A percentile compares a stretch with the other conserved stretches of the same genome.
These are phyloP conservation scores for Gloeophyllum trabeum DNA, from an alignment of 768 basidiomycete species.

Conservation along the genomic window DNA sequence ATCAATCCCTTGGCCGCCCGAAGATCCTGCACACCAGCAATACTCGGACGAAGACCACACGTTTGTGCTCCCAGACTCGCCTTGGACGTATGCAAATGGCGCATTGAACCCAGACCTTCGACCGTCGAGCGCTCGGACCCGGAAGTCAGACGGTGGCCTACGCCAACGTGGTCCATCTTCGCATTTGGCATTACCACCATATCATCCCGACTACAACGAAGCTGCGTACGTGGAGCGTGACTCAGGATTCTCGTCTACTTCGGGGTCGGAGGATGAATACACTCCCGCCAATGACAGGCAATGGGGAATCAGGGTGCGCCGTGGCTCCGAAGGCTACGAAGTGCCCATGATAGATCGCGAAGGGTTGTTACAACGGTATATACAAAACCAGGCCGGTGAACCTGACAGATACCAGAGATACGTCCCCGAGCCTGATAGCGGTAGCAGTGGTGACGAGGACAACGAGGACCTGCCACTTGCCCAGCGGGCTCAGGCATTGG, in stretches of 20 bases:
- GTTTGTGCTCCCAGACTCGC: slow-evolving; percentile 45
- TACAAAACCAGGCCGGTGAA: slow-evolving; percentile 40
- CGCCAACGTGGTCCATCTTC: not conserved
- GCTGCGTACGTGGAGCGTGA: slow-evolving; percentile 17
- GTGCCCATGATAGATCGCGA: slow-evolving; percentile 52
- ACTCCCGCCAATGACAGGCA: slow-evolving; percentile 20
- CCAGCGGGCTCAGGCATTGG: too few relatives aligned
- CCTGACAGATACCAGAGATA: slow-evolving; percentile 59
- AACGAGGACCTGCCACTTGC: too few relatives aligned
- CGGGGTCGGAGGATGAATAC: slow-evolving; percentile 14
- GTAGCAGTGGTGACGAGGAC: too few relatives aligned
- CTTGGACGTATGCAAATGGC: slow-evolving; percentile 82
- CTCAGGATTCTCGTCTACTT: slow-evolving; percentile 6
- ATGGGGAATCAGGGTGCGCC: slow-evolving; percentile 27
- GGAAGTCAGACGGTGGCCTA: slow-evolving; percentile 4
- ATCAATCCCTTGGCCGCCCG: slow-evolving; percentile 77
- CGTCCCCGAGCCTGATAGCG: slow-evolving; percentile 41
- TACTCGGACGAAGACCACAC: slow-evolving; percentile 21
- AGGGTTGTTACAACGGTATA: slow-evolving; percentile 47
- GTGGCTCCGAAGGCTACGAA: slow-evolving; percentile 81
- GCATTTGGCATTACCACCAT: slow-evolving; percentile 43
- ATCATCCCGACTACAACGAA: slow-evolving; percentile 59
- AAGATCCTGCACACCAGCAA: slow-evolving; percentile 36
- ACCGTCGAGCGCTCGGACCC: slow-evolving; percentile 41
- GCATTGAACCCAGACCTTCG: slow-evolving; percentile 65